Evolutionary conservation across 495 filamentous ascomycete species (phyloP), one percentile per base, ranked within the genome.

Genomic region (Aspergillus incahuasiensis): DNA sequence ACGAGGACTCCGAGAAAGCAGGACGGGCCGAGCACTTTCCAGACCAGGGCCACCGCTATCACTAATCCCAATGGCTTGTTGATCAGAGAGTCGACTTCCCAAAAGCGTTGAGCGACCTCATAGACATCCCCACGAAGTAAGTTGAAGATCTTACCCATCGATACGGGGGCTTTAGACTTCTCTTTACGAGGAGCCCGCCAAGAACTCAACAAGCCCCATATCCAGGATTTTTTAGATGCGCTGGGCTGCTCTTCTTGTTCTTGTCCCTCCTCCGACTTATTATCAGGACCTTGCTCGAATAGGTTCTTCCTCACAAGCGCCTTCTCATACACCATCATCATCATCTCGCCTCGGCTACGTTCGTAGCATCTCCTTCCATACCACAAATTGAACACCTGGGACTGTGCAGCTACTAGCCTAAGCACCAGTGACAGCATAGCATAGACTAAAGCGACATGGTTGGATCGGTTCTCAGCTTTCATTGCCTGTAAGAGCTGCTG

Each of bases 311-410:
- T 74, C 5, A 82, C 80, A 8, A 94, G 68, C 0, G 88, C 89
- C 70, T 95, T 95, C 64, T 91, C 89, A 54, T 91, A 91, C 22
- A 94, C 75, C 82, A 90, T 91, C 52, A 89, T 92, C 47, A 95
- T 86, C 83, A 92, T 84, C 64, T 92, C 89, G 8, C 90, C 90
- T 41, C 90, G 74, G 5, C 86, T 88, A 47, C 89, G 75, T 62
- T 95, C 90, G 60, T 92, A 95, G 54, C 78, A 79, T 48, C 89
- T 79, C 46, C 90, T 78, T 49, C 81, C 79, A 61, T 83, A 91
- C 89, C 90, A 92, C 0, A 91, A 68, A 45, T 67, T 81, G 56
- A 92, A 80, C 0, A 91, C 84, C 9, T 78, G 79, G 0, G 82
- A 82, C 52, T 95, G 90, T 1, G 77, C 72, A 34, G 76, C 76